These are phyloP conservation scores for Suillus clintonianus DNA, from an alignment of 768 basidiomycete genomes.

Conservation along the genomic window DNA sequence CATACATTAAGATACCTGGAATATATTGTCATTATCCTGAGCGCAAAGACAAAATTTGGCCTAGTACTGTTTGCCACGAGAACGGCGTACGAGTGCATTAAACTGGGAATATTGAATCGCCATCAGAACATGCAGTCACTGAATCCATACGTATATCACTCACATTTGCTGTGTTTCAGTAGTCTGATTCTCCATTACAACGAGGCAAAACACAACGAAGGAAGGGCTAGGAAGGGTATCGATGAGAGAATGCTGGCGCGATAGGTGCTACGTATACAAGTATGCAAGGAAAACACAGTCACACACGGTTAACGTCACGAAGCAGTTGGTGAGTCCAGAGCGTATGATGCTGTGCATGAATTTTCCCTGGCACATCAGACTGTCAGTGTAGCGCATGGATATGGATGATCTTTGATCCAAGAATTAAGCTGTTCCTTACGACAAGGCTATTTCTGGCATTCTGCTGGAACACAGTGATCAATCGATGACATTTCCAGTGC, in stretches of 20 bases:
- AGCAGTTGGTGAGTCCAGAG: neutral
- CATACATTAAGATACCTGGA: conserved; percentile 32
- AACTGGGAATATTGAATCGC: neutral
- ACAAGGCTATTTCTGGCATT: neutral
- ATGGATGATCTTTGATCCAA: neutral
- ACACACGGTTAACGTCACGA: neutral
- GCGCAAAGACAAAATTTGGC: neutral
- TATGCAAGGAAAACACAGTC: neutral
- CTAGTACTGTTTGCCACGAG: conserved; percentile 5
- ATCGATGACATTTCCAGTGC: too few species aligned
- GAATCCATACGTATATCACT: neutral
- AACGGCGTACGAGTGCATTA: neutral
- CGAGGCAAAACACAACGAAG: neutral
- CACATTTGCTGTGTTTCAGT: neutral
- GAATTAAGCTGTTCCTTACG: neutral
- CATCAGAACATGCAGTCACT: neutral
- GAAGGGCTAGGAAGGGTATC: neutral
- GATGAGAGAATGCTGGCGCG: neutral
- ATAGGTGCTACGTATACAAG: neutral
- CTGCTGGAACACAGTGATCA: too few species aligned
- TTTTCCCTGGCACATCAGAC: neutral
- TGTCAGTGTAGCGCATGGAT: neutral
- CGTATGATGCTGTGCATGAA: neutral
- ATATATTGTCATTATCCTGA: neutral
- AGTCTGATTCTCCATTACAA: neutral